These are phyloP conservation scores for Zygnema circumcarinatum DNA, from an alignment of 139 green algal species.

Conservation along the genomic window DNA sequence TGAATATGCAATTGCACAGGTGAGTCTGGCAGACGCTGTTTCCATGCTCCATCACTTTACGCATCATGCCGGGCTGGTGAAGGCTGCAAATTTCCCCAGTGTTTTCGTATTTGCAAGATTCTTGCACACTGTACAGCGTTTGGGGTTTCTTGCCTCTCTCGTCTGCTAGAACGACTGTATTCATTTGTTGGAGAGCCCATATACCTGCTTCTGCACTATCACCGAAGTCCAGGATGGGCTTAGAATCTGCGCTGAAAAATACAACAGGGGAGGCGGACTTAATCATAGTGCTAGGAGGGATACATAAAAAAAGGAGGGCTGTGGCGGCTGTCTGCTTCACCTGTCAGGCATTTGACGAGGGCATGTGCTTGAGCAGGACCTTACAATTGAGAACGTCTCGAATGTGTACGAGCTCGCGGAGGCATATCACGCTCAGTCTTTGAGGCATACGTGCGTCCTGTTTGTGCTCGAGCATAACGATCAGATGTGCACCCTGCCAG, in stretches of 20 bases:
- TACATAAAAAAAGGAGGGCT: no score
- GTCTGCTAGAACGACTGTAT: neutral
- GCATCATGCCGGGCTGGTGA: neutral
- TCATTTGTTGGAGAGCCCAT: no score
- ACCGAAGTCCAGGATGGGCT: no score
- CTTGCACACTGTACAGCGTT: neutral
- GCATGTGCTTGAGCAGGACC: no score
- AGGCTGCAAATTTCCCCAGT: slow-evolving; percentile 1
- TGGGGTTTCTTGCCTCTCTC: neutral
- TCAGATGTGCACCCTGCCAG: slow-evolving; percentile 62
- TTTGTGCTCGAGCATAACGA: slow-evolving; percentile 85
- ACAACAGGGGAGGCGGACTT: no score
- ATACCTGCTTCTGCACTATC: no score
- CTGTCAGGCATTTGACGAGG: no score
- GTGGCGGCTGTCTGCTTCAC: no score
- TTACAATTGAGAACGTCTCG: slow-evolving; percentile 81
- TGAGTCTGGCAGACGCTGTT: neutral
- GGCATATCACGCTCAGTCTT: slow-evolving; percentile 79
- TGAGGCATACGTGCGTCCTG: slow-evolving; percentile 81
- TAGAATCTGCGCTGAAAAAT: no score
- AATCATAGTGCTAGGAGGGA: no score
- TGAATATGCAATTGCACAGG: slow-evolving; percentile 78
- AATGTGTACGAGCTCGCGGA: slow-evolving; percentile 83
- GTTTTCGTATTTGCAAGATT: neutral
- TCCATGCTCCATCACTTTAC: neutral